Percentiles rank a stretch among this genome's conserved stretches.
Evolutionary conservation across 192 early-diverging fungal species (phyloP).

Genomic region (Lobosporangium transversale): DNA sequence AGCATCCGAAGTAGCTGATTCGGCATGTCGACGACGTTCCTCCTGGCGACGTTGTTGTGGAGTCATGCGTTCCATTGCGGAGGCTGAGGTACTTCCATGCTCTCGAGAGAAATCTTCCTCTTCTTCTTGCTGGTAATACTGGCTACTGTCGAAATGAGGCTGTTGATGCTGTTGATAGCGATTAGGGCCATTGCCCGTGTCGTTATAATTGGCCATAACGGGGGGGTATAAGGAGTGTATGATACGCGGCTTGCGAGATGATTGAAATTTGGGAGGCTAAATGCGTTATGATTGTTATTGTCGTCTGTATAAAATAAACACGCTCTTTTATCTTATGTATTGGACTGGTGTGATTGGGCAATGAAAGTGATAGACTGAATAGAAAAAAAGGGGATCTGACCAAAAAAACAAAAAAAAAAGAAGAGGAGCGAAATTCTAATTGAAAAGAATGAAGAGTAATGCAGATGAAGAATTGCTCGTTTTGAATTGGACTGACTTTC

Average conservation of each 20-base stretch:
- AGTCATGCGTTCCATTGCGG: constrained; percentile 15
- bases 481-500: not conserved
- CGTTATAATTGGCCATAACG: constrained; percentile 18
- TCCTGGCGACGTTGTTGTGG: constrained; percentile 37
- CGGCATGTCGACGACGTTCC: constrained; percentile 29
- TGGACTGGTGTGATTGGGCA: too few species aligned
- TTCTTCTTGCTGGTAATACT: not conserved
- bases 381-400: too few species aligned
- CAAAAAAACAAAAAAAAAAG: too few species aligned
- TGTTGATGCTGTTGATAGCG: not conserved
- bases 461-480: not conserved
- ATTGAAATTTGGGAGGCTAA: too few species aligned
- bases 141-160: not conserved
- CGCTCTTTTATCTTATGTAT: too few species aligned
- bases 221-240: too few species aligned
- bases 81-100: not conserved
- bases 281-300: too few species aligned
- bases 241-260: too few species aligned
- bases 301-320: too few species aligned
- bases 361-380: too few species aligned
- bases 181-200: not conserved
- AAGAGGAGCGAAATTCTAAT: not conserved
- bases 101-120: constrained; percentile 6
- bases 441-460: not conserved
- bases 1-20: constrained; percentile 1